phyloP scores from a whole-genome alignment of 2,329 filamentous ascomycete genomes.

The Purpureocillium takamizusanense region DNA sequence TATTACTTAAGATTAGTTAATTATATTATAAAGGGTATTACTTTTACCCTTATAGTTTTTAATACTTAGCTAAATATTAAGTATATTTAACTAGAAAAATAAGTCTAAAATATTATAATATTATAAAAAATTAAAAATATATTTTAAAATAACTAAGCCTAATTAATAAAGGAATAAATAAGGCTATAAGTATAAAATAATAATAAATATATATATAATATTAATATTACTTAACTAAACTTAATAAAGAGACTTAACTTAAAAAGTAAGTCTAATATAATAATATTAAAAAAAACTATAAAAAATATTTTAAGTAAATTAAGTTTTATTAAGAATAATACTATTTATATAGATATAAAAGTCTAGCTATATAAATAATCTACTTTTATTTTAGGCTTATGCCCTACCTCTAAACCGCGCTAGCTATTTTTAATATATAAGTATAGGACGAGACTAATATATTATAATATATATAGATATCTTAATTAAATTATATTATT shows the following conservation, averaged over 20 bases:
- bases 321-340: background rate
- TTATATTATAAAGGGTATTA: too few relatives aligned
- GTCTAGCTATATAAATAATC: too few relatives aligned
- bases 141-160: background rate
- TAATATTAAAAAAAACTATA: background rate
- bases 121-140: background rate
- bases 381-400: too few relatives aligned
- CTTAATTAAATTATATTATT: too few relatives aligned
- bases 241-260: background rate
- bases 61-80: too few relatives aligned
- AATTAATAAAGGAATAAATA: background rate
- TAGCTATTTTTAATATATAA: background rate
- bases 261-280: background rate
- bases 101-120: too few relatives aligned
- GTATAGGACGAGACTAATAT: background rate
- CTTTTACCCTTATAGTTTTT: too few relatives aligned
- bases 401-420: too few relatives aligned
- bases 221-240: background rate
- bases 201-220: background rate
- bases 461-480: background rate
- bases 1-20: too few relatives aligned
- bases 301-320: background rate
- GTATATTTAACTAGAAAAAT: too few relatives aligned
- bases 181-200: background rate
- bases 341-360: too few relatives aligned